Conservation (phyloP, 345 rosid genomes). For the Brassica carinata region DNA sequence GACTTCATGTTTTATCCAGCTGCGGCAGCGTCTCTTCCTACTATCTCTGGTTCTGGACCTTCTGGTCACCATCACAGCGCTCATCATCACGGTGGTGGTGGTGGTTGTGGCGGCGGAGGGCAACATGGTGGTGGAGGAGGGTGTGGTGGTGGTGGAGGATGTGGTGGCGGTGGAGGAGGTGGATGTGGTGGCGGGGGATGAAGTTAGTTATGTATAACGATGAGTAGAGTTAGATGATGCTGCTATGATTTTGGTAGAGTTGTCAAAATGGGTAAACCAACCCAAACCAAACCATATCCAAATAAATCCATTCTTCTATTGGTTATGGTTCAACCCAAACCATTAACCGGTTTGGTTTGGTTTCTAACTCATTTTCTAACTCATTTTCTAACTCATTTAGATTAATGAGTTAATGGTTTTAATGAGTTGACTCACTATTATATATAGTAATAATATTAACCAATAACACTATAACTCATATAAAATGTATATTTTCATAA, state of each 20-base stretch:
- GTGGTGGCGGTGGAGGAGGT: background rate
- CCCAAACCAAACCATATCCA: too few species aligned
- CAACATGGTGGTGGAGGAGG: background rate
- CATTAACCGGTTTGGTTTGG: too few species aligned
- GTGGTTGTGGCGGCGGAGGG: slow-evolving; percentile 9
- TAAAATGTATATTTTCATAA: too few species aligned
- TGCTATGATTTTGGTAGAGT: slow-evolving; percentile 8
- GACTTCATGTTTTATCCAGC: slow-evolving; percentile 22
- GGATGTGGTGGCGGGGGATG: background rate
- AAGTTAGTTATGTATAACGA: slow-evolving; percentile 7
- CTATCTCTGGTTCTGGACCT: slow-evolving; percentile 6
- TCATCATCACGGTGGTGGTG: background rate
- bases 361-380: too few species aligned
- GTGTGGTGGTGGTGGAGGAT: background rate
- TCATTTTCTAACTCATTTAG: too few species aligned
- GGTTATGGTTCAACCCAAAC: too few species aligned
- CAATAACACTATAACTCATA: too few species aligned
- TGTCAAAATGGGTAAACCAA: too few species aligned
- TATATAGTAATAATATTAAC: too few species aligned
- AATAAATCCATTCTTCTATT: too few species aligned
- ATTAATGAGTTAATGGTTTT: too few species aligned
- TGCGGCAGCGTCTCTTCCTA: slow-evolving; percentile 31
- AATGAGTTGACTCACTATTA: too few species aligned
- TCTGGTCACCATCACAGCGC: background rate
- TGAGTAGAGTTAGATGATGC: background rate